phyloP scores from a whole-genome alignment of 2,329 filamentous ascomycete species.

The Epicoccum sorghinum region DNA sequence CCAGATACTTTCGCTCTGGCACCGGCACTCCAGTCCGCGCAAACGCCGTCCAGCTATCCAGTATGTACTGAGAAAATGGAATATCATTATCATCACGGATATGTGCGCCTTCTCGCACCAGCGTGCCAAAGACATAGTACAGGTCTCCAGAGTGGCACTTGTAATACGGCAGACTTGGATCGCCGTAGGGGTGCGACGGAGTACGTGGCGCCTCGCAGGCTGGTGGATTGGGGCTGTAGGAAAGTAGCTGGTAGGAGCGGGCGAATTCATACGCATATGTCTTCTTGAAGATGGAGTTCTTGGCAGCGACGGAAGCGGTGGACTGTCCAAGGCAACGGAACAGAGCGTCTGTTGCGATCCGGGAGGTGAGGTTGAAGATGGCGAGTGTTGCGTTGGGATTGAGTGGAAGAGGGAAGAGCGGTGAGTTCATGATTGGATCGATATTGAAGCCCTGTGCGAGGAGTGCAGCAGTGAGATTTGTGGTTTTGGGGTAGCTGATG shows the following conservation, averaged over 20 bases:
- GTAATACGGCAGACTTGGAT: constrained; percentile 31
- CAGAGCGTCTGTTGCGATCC: constrained; percentile 37
- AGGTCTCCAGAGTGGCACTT: constrained; percentile 42
- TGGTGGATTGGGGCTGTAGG: constrained; percentile 37
- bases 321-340: constrained; percentile 43
- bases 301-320: constrained; percentile 30
- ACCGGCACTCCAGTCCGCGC: constrained; percentile 37
- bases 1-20: constrained; percentile 25
- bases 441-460: constrained; percentile 15
- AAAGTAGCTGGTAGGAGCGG: constrained; percentile 36
- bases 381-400: constrained; percentile 40
- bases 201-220: constrained; percentile 44
- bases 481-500: constrained; percentile 30
- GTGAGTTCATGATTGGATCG: constrained; percentile 3
- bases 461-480: constrained; percentile 30
- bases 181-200: constrained; percentile 31
- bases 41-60: constrained; percentile 44
- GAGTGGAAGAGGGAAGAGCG: constrained; percentile 29
- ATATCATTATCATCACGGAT: constrained; percentile 40
- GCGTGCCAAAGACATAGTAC: constrained; percentile 40
- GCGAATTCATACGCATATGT: constrained; percentile 43
- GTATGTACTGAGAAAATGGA: constrained; percentile 37
- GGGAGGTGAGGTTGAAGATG: constrained; percentile 42
- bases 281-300: constrained; percentile 30
- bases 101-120: constrained; percentile 42